phyloP scores from a whole-genome alignment of 1,284 basidiomycete genomes.

The Heterobasidion parviporum region DNA sequence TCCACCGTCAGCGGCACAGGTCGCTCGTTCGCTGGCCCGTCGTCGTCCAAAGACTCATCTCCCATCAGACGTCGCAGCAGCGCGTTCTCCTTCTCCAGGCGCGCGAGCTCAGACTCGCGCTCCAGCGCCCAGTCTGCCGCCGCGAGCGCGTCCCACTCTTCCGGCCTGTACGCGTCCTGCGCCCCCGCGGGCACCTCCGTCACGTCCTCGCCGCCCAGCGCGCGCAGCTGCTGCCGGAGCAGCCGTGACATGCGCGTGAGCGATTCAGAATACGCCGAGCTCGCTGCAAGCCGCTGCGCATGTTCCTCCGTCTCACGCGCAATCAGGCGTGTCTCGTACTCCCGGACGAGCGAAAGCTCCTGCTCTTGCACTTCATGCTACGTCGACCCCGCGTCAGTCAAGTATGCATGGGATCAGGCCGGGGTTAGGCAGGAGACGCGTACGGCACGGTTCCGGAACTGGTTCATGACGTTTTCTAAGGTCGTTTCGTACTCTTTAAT shows the following conservation, averaged over 20 bases:
- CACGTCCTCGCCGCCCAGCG: slow-evolving; percentile 61
- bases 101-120: slow-evolving; percentile 78
- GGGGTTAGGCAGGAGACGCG: slow-evolving; percentile 25
- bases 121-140: slow-evolving; percentile 70
- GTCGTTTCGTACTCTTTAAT: slow-evolving; percentile 97
- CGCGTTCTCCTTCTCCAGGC: slow-evolving; percentile 81
- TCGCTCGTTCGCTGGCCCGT: slow-evolving; percentile 13
- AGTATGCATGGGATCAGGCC: not conserved
- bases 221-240: slow-evolving; percentile 68
- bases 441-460: slow-evolving; percentile 88
- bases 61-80: slow-evolving; percentile 67
- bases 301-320: slow-evolving; percentile 70
- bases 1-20: slow-evolving; percentile 2
- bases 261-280: slow-evolving; percentile 61
- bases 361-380: slow-evolving; percentile 93
- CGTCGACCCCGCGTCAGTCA: not conserved
- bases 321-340: slow-evolving; percentile 84
- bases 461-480: slow-evolving; percentile 91
- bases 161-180: slow-evolving; percentile 5
- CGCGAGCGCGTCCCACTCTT: slow-evolving; percentile 21
- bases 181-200: slow-evolving; percentile 3
- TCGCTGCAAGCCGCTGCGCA: slow-evolving; percentile 48
- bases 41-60: not conserved
- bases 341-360: slow-evolving; percentile 83
- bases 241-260: slow-evolving; percentile 68